Percentiles rank a stretch among this genome's conserved stretches.
These are phyloP conservation scores for Escallonia rubra DNA, from an alignment of 129 eudicot species.

Conservation along the genomic window DNA sequence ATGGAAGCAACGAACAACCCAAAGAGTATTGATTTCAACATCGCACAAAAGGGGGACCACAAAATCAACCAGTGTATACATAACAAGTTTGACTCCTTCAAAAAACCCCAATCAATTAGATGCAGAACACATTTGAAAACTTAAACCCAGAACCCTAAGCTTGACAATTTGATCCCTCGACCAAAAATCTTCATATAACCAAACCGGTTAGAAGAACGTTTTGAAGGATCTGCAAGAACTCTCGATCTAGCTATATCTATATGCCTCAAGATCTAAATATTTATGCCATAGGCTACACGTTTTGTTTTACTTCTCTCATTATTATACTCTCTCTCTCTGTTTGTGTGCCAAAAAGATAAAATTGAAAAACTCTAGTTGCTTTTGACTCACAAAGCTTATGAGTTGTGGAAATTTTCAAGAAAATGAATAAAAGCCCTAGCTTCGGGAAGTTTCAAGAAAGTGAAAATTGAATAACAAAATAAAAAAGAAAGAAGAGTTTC, in stretches of 20 bases:
- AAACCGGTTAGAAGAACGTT: neutral
- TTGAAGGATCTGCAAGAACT: neutral
- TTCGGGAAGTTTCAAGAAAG: no score
- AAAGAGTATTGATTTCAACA: conserved; percentile 24
- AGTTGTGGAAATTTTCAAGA: no score
- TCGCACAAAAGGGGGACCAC: conserved; percentile 7
- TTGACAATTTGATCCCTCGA: conserved; percentile 1
- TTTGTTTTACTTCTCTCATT: neutral
- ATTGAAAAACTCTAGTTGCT: neutral
- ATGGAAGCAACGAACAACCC: conserved; percentile 30
- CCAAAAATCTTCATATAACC: neutral
- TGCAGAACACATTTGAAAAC: conserved; percentile 2
- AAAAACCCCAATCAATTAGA: conserved; percentile 4
- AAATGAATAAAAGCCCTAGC: no score
- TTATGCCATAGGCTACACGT: neutral
- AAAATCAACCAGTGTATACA: neutral
- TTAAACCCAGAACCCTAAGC: conserved; percentile 15
- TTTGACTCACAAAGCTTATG: no score
- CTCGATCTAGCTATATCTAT: conserved; percentile 11
- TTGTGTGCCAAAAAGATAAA: neutral
- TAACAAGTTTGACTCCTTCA: neutral
- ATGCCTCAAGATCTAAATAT: conserved; percentile 5
- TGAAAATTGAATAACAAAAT: no score
- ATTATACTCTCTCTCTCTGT: neutral
- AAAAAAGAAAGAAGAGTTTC: no score